Percentiles rank a stretch among this genome's conserved stretches.
Conservation (phyloP, 2,329 filamentous ascomycete genomes). For the Neurospora sp. region DNA sequence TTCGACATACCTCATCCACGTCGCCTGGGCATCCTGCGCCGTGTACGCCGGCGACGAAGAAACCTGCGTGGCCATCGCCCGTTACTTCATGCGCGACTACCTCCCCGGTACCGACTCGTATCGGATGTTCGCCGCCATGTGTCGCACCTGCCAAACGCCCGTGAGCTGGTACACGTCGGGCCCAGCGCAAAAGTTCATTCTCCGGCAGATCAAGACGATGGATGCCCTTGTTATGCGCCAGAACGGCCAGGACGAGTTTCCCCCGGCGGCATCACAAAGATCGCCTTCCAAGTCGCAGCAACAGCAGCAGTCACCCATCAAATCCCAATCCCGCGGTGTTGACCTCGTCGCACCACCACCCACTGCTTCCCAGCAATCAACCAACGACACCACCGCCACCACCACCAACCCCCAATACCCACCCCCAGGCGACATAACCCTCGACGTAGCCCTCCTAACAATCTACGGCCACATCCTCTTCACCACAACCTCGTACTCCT, state of each 20-base stretch:
- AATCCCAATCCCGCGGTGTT: neutral
- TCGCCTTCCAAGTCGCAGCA: neutral
- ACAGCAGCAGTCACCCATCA: neutral
- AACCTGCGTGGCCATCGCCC: constrained; percentile 59
- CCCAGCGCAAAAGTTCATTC: constrained; percentile 79
- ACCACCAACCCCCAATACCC: neutral
- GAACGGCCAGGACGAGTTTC: constrained; percentile 21
- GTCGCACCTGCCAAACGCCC: constrained; percentile 64
- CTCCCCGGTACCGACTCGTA: constrained; percentile 75
- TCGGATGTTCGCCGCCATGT: constrained; percentile 72
- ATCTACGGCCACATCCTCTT: constrained; percentile 88
- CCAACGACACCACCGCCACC: neutral
- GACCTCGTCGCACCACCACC: neutral
- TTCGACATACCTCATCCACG: constrained; percentile 62
- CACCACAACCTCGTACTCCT: constrained; percentile 71
- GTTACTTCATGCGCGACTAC: constrained; percentile 77
- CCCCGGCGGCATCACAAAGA: constrained; percentile 5
- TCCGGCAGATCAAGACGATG: constrained; percentile 84
- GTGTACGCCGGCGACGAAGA: constrained; percentile 73
- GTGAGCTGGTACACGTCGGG: constrained; percentile 70
- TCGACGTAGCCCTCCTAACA: constrained; percentile 76
- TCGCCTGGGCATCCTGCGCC: constrained; percentile 78
- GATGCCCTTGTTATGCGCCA: constrained; percentile 53
- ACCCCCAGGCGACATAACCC: constrained; percentile 16
- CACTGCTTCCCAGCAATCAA: neutral